A percentile compares a stretch with the other conserved stretches of the same genome.
Evolutionary conservation across 208 protist species (phyloP).

Genomic region (Lotmaria passim): DNA sequence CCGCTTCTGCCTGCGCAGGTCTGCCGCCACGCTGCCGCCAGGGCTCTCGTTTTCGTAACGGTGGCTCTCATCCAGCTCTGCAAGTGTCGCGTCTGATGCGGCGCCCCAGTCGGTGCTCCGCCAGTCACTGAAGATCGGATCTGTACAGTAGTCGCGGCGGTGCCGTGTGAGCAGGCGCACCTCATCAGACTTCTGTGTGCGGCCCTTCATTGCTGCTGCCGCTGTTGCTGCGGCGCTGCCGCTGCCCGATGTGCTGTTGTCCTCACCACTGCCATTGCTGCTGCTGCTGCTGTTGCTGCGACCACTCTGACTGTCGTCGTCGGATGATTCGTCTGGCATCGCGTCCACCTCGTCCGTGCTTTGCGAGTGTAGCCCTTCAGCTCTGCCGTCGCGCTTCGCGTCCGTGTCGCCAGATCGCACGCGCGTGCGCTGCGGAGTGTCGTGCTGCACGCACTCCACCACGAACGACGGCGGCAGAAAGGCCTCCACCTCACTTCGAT

Average conservation of each 20-base stretch:
- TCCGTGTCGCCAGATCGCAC: background rate
- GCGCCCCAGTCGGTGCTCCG: constrained; percentile 37
- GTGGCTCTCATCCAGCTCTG: background rate
- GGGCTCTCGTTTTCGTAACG: background rate
- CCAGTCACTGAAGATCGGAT: constrained; percentile 44
- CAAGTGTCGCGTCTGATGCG: background rate
- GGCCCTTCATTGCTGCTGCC: background rate
- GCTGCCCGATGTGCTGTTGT: constrained; percentile 1
- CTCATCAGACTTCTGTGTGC: background rate
- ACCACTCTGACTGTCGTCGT: background rate
- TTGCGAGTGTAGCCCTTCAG: background rate
- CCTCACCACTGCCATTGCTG: constrained; percentile 31
- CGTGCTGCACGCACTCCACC: constrained; percentile 42
- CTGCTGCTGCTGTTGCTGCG: constrained; percentile 21
- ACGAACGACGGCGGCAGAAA: constrained; percentile 65
- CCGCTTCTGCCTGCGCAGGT: constrained; percentile 9
- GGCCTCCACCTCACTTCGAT: constrained; percentile 42
- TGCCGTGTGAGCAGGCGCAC: constrained; percentile 19
- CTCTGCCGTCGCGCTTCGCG: background rate
- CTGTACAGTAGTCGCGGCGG: constrained; percentile 39
- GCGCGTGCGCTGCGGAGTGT: constrained; percentile 14
- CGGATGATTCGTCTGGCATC: background rate
- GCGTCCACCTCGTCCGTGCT: background rate
- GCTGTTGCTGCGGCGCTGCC: background rate
- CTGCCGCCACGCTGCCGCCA: background rate